Percentiles rank a stretch among this genome's conserved stretches.
Conservation (phyloP, 306 rosid genomes). For the Cercis canadensis region DNA sequence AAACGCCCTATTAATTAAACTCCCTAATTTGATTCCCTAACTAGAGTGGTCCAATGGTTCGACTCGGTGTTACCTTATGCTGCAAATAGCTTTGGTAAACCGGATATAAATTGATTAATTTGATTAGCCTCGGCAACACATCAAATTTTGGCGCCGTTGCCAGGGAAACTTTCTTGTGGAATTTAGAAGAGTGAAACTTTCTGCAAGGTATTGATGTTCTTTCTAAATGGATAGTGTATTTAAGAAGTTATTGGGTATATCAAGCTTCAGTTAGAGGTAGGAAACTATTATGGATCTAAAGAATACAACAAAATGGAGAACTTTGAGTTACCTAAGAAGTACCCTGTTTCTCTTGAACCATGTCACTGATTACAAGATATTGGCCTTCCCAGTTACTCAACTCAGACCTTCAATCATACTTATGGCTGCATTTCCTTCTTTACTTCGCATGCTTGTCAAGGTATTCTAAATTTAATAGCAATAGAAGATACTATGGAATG, state of each 20-base stretch:
- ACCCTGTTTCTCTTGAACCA: constrained; percentile 76
- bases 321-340: constrained; percentile 80
- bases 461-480: too few relatives aligned
- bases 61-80: too few relatives aligned
- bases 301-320: constrained; percentile 60
- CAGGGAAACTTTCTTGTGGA: constrained; percentile 43
- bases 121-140: too few relatives aligned
- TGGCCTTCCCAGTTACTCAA: constrained; percentile 63
- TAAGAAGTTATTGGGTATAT: constrained; percentile 66
- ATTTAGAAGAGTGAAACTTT: constrained; percentile 64
- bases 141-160: too few relatives aligned
- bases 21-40: too few relatives aligned
- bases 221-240: constrained; percentile 69
- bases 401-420: constrained; percentile 70
- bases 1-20: too few relatives aligned
- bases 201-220: constrained; percentile 65
- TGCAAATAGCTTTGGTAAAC: too few relatives aligned
- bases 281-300: constrained; percentile 67
- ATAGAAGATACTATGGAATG: too few relatives aligned
- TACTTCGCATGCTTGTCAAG: constrained; percentile 69
- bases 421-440: constrained; percentile 71
- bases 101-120: too few relatives aligned
- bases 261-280: constrained; percentile 58
- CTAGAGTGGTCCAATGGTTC: too few relatives aligned
- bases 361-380: constrained; percentile 70